Evolutionary conservation across 202 grass and related monocot genomes (phyloP).

Genomic region (Musa balbisiana): DNA sequence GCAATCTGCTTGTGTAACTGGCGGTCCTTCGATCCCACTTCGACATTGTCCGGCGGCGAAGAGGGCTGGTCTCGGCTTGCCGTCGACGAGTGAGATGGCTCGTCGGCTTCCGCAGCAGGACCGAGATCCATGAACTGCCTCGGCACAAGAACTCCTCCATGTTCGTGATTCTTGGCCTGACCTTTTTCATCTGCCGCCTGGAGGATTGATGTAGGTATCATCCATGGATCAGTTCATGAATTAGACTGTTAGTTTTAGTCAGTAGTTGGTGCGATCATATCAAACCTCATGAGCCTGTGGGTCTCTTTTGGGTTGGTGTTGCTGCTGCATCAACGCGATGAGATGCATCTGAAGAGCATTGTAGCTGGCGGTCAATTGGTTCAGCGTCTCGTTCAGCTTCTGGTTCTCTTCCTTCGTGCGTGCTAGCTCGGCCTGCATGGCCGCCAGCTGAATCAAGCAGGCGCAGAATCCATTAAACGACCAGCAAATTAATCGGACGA

Average conservation of each 20-base stretch:
- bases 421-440: background rate
- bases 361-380: background rate
- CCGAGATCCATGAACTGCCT: slow-evolving; percentile 8
- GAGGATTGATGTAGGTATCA: too few species aligned
- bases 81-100: slow-evolving; percentile 8
- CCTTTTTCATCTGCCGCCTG: background rate
- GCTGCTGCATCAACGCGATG: background rate
- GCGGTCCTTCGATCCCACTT: background rate
- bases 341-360: background rate
- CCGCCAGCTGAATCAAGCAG: background rate
- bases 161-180: background rate
- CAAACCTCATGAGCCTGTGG: too few species aligned
- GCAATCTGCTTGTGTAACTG: too few species aligned
- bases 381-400: background rate
- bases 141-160: background rate
- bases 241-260: too few species aligned
- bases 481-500: background rate
- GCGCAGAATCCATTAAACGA: background rate
- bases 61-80: background rate
- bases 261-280: too few species aligned
- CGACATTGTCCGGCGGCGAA: background rate
- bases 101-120: background rate
- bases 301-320: background rate
- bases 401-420: slow-evolving; percentile 9
- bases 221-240: too few species aligned